These are phyloP conservation scores for Kazachstania martiniae DNA, from an alignment of 805 yeast genomes.

Conservation along the genomic window DNA sequence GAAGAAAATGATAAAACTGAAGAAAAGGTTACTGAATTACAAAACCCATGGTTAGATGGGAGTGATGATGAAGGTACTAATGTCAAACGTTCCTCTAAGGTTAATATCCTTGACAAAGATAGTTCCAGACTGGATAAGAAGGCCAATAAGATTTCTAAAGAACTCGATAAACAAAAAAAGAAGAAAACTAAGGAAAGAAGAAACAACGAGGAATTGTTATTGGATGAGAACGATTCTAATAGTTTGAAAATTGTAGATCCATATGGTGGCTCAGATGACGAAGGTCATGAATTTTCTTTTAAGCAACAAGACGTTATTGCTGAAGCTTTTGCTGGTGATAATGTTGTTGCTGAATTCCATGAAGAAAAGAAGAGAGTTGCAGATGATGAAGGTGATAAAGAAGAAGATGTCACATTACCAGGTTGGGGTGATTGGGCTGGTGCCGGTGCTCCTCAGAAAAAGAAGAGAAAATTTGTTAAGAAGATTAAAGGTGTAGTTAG, in stretches of 20 bases:
- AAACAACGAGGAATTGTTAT: conserved; percentile 29
- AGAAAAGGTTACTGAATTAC: conserved; percentile 14
- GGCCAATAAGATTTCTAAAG: conserved; percentile 34
- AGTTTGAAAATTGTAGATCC: conserved; percentile 46
- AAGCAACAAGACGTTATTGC: conserved; percentile 72
- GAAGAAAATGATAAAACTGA: conserved; percentile 1
- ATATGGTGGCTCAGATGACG: conserved; percentile 34
- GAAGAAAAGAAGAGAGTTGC: conserved; percentile 59
- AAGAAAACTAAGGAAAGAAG: conserved; percentile 13
- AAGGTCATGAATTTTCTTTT: conserved; percentile 41
- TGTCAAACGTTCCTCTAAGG: conserved; percentile 35
- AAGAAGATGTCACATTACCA: conserved; percentile 75
- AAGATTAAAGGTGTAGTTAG: conserved; percentile 69
- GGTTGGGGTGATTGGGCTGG: conserved; percentile 99
- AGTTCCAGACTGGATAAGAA: conserved; percentile 42
- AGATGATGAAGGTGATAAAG: conserved; percentile 77
- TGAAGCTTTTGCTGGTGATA: conserved; percentile 96
- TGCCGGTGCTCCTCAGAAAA: conserved; percentile 35
- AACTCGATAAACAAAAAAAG: conserved; percentile 9
- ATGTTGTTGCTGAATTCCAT: conserved; percentile 70
- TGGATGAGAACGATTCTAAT: conserved; percentile 35
- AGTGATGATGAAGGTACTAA: conserved; percentile 19
- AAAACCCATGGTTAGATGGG: conserved; percentile 43
- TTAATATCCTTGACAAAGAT: conserved; percentile 37
- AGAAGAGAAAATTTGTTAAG: conserved; percentile 54